Evolutionary conservation across 306 rosid genomes (phyloP), one percentile per base, ranked within the genome.

Genomic region (Echinosophora koreensis): DNA sequence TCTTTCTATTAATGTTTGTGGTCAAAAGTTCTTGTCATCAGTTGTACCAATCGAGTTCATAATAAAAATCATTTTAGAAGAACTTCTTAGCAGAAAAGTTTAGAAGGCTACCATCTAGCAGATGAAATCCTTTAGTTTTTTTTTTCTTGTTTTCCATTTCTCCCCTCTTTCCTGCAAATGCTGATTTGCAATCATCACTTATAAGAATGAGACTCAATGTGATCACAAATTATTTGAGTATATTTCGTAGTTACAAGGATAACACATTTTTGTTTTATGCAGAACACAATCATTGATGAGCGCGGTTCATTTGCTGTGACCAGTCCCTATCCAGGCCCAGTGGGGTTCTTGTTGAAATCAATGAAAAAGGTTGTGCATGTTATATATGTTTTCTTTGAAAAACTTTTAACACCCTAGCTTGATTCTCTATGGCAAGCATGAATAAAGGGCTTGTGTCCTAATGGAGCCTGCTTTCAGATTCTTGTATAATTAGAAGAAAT

Each of bases 221-320:
- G 69, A n/a, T 41, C 17, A 60, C 69, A 66, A 71, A 72, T 46
- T 51, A 56, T 44, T 22, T 30, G 69, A 57, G 1, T 73, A 70
- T 14, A 44, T 62, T 69, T 37, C 1, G 0, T 59, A 70, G 73
- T 66, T 67, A 41, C 16, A 73, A 35, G 60, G 63, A 47, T 80
- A 42, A 72, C 69, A 9, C n/a, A 18, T 67, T 71, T 32, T 47
- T 76, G 47, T 84, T 66, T 66, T 56, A 7, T 78, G 77, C 87
- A 95, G 98, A 95, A 95, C 78, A 77, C 91, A 57, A 74, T 95
- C 30, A 87, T 90, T 46, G 98, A 95, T 79, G 98, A 90, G 84
- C 98, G 98, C 39, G 86, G 93, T 80, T 95, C 98, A 66, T 88
- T 95, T 81, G 85, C 97, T 68, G 96, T 95, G 81, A 72, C 91